Evolutionary conservation across 257 asterid genomes (phyloP).

Genomic region (Penstemon newberryi): DNA sequence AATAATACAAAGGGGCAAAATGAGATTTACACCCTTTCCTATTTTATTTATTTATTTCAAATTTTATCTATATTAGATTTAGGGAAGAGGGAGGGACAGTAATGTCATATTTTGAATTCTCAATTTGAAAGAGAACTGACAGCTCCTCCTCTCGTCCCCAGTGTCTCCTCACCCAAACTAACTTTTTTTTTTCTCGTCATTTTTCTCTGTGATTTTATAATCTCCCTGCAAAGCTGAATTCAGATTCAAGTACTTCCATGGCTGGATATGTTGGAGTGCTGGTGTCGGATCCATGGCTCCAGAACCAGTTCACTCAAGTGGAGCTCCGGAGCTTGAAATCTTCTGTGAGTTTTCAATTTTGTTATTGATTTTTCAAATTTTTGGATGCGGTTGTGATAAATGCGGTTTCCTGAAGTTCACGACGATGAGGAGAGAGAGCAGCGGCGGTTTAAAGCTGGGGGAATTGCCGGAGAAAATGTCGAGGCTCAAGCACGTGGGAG

Average conservation of each 20-base stretch:
- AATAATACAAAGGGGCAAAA: too few relatives aligned
- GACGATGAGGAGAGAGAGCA: constrained; percentile 76
- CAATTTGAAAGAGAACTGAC: constrained; percentile 44
- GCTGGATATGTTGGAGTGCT: constrained; percentile 81
- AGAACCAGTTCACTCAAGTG: constrained; percentile 92
- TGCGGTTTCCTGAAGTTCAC: constrained; percentile 49
- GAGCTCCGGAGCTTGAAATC: constrained; percentile 85
- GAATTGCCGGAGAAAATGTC: constrained; percentile 87
- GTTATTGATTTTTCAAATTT: background rate
- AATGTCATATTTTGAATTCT: constrained; percentile 49
- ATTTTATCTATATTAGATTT: too few relatives aligned
- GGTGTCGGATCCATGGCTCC: constrained; percentile 96
- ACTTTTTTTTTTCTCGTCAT: constrained; percentile 22
- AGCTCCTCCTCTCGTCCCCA: constrained; percentile 71
- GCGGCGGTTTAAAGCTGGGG: constrained; percentile 58
- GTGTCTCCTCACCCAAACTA: constrained; percentile 40
- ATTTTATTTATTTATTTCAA: too few relatives aligned
- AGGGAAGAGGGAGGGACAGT: constrained; percentile 31
- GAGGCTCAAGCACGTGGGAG: constrained; percentile 81
- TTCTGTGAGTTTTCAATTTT: constrained; percentile 49
- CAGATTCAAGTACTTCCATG: constrained; percentile 37
- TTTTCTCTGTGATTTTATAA: constrained; percentile 20
- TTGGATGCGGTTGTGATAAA: constrained; percentile 28
- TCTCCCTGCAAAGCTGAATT: background rate
- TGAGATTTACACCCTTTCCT: too few relatives aligned